Evolutionary conservation across 768 basidiomycete species (phyloP).

Genomic region (Agrocybe pediades): DNA sequence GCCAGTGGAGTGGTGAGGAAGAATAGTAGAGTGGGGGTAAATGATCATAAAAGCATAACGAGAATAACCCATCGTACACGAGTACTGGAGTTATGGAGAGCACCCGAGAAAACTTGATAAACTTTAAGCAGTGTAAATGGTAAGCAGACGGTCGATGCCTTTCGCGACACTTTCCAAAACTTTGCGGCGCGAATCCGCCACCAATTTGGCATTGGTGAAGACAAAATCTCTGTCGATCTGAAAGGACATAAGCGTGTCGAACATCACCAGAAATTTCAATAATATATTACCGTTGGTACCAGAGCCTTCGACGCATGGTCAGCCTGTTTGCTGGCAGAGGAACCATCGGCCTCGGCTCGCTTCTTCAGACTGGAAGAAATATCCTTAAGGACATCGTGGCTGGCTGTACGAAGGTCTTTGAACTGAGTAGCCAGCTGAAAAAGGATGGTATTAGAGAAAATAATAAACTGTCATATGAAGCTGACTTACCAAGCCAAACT

Average conservation of each 20-base stretch:
- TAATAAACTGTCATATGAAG: background rate
- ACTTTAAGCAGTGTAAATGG: constrained; percentile 32
- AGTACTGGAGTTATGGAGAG: too few species aligned
- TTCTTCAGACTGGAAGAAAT: constrained; percentile 56
- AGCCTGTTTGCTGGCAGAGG: constrained; percentile 50
- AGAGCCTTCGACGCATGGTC: constrained; percentile 44
- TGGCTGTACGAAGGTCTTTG: constrained; percentile 61
- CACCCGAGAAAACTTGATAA: too few species aligned
- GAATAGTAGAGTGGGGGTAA: constrained; percentile 9
- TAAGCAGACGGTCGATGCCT: constrained; percentile 59
- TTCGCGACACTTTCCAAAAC: constrained; percentile 72
- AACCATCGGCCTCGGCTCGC: constrained; percentile 52
- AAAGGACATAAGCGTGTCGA: constrained; percentile 31
- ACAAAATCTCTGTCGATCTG: constrained; percentile 71
- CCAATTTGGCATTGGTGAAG: constrained; percentile 59
- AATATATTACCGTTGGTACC: constrained; percentile 24
- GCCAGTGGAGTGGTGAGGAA: background rate
- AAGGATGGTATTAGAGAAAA: constrained; percentile 7
- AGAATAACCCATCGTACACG: too few species aligned
- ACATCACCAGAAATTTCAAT: background rate
- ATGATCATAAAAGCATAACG: background rate
- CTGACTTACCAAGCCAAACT: constrained; percentile 63
- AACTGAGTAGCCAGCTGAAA: constrained; percentile 65
- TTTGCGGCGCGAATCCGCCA: constrained; percentile 71
- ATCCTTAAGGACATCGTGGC: constrained; percentile 51